phyloP scores from a whole-genome alignment of 768 basidiomycete genomes.

The Mrakia frigida region DNA sequence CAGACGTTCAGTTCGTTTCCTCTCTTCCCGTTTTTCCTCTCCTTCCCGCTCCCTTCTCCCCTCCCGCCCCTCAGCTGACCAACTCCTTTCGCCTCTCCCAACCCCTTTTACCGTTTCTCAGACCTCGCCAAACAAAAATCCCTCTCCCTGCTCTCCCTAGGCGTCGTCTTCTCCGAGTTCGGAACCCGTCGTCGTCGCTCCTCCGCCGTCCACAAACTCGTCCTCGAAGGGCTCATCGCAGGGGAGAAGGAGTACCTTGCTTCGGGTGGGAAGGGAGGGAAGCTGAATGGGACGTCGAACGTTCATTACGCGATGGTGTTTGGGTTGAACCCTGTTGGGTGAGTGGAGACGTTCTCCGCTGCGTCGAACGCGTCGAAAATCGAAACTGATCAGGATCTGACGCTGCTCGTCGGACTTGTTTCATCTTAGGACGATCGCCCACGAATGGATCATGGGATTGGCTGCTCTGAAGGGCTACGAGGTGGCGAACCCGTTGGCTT shows the following conservation, averaged over 20 bases:
- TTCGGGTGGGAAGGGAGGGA: constrained; percentile 49
- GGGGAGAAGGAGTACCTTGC: constrained; percentile 53
- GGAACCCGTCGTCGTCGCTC: constrained; percentile 75
- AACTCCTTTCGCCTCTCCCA: background rate
- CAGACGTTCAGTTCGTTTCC: constrained; percentile 50
- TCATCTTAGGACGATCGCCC: constrained; percentile 47
- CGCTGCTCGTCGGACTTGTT: constrained; percentile 22
- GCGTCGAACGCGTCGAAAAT: constrained; percentile 42
- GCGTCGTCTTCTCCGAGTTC: constrained; percentile 75
- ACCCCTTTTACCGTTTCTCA: constrained; percentile 41
- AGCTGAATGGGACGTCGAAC: constrained; percentile 81
- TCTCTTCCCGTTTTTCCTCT: background rate
- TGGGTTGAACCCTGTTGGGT: constrained; percentile 59
- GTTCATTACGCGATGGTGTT: constrained; percentile 83
- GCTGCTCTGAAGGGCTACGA: constrained; percentile 81
- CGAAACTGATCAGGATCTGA: constrained; percentile 14
- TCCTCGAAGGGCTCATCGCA: constrained; percentile 63
- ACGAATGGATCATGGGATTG: constrained; percentile 51
- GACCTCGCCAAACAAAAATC: constrained; percentile 58
- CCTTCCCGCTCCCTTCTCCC: too few species aligned
- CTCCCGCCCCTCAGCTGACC: background rate
- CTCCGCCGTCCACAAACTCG: constrained; percentile 67
- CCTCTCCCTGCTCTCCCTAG: constrained; percentile 53
- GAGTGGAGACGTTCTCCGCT: constrained; percentile 59
- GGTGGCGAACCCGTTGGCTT: constrained; percentile 62